Percentiles rank a stretch among this genome's conserved stretches.
Conservation (phyloP, 306 rosid species). For the Acacia acuminata region DNA sequence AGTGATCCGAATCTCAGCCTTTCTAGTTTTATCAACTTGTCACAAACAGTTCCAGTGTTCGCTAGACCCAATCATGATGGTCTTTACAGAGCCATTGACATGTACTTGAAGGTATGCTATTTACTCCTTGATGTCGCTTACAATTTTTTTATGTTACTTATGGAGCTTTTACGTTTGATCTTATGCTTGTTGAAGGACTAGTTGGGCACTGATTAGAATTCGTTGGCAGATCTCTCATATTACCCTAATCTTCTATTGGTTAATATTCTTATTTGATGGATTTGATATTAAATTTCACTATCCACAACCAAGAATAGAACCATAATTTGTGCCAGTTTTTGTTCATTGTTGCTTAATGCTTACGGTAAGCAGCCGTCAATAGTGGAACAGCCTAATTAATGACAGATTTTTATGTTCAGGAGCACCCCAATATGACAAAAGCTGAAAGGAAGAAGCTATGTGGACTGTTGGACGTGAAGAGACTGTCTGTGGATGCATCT, state of each 20-base stretch:
- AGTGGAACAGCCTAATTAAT: not conserved
- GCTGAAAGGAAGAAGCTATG: conserved; percentile 76
- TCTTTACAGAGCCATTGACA: conserved; percentile 74
- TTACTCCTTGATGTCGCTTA: not conserved
- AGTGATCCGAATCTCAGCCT: conserved; percentile 64
- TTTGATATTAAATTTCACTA: not conserved
- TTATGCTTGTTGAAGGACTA: not conserved
- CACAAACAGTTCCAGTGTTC: conserved; percentile 68
- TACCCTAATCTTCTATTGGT: not conserved
- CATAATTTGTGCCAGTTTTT: not conserved
- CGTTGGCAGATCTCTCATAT: not conserved
- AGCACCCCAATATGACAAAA: conserved; percentile 71
- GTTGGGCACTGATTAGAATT: not conserved
- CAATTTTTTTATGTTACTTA: not conserved
- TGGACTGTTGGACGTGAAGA: conserved; percentile 80
- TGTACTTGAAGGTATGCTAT: conserved; percentile 76
- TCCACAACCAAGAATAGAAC: not conserved
- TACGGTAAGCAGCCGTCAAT: not conserved
- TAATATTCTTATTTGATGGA: not conserved
- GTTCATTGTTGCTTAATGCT: not conserved
- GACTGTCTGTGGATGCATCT: conserved; percentile 64
- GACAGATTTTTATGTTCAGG: conserved; percentile 47
- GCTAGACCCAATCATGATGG: conserved; percentile 87
- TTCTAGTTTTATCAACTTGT: conserved; percentile 58
- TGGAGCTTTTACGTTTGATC: not conserved